Percentiles rank a stretch among this genome's conserved stretches.
Conservation (phyloP, 2,329 filamentous ascomycete species). For the Cladosporium sp. region DNA sequence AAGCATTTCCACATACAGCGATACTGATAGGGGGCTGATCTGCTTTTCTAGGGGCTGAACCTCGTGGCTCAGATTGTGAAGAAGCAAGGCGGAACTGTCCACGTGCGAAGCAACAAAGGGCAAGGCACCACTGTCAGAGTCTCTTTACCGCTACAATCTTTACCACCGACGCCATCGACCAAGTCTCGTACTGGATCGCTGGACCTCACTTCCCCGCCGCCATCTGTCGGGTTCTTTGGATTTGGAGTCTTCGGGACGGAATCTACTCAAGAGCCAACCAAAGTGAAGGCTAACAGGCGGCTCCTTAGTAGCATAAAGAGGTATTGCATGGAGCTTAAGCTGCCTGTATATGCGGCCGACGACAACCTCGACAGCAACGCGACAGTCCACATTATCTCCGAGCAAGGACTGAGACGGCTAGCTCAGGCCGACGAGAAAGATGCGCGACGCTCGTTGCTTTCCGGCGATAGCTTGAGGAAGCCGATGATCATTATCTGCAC, state of each 20-base stretch:
- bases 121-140: constrained; percentile 26
- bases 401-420: not conserved
- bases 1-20: not conserved
- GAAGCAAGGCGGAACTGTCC: constrained; percentile 58
- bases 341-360: not conserved
- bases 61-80: constrained; percentile 62
- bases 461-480: not conserved
- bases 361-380: not conserved
- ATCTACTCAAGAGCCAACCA: not conserved
- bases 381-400: not conserved
- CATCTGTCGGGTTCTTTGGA: not conserved
- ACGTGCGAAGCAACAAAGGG: constrained; percentile 32
- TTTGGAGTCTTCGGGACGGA: not conserved
- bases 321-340: not conserved
- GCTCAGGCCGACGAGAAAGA: not conserved
- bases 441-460: not conserved
- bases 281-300: not conserved
- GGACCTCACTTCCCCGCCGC: not conserved
- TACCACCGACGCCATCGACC: constrained; percentile 2
- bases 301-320: constrained; percentile 6
- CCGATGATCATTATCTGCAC: constrained; percentile 11
- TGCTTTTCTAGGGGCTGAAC: constrained; percentile 49
- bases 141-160: constrained; percentile 14
- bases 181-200: not conserved
- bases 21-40: not conserved